These are phyloP conservation scores for Podospora sp. DNA, from an alignment of 495 filamentous ascomycete genomes.

Conservation along the genomic window DNA sequence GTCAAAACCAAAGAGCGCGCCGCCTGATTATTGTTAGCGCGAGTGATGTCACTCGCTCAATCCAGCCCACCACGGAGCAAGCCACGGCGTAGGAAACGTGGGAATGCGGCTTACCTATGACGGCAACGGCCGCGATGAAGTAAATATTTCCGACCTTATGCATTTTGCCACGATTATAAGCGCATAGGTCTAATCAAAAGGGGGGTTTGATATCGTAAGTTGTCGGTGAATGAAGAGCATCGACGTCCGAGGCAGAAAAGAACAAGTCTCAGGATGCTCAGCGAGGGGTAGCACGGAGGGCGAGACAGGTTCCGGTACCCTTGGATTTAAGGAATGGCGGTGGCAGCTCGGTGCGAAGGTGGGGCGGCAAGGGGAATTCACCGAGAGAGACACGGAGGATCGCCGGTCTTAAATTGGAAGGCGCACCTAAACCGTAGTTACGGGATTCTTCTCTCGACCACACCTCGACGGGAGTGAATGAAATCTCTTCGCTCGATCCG, in stretches of 20 bases:
- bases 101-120: conserved; percentile 52
- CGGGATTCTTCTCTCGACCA: neutral
- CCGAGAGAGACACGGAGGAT: neutral
- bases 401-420: neutral
- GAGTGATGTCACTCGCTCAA: neutral
- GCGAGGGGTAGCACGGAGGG: neutral
- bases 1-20: conserved; percentile 81
- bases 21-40: conserved; percentile 52
- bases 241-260: neutral
- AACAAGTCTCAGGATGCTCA: neutral
- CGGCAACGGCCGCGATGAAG: conserved; percentile 71
- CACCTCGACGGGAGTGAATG: too few species aligned
- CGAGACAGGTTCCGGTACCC: neutral
- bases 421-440: neutral
- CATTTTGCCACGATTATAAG: conserved; percentile 32
- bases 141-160: conserved; percentile 69
- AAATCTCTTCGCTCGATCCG: too few species aligned
- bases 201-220: neutral
- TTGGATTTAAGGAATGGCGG: neutral
- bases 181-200: neutral
- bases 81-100: neutral
- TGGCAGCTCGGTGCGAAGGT: neutral
- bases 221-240: neutral
- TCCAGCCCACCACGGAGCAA: neutral
- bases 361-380: neutral